phyloP scores from a whole-genome alignment of 768 basidiomycete genomes.

The Lactarius indigo region DNA sequence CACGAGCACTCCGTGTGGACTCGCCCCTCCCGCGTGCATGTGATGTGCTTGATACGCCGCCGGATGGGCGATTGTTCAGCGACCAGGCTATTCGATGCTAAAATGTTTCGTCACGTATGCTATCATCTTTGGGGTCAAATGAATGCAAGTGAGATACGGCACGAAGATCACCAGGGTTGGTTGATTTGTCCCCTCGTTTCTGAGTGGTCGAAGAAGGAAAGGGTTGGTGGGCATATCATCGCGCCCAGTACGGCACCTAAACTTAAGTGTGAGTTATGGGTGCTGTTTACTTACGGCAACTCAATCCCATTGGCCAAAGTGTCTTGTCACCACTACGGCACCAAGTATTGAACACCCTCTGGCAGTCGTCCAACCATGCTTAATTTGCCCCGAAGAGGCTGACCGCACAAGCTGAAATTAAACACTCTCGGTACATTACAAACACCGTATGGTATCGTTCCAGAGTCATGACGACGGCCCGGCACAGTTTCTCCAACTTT shows the following conservation, averaged over 20 bases:
- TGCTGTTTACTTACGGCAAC: background rate
- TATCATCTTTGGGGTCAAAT: background rate
- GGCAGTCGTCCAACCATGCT: background rate
- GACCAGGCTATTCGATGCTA: background rate
- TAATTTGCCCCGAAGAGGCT: background rate
- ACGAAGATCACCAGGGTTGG: background rate
- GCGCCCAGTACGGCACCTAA: background rate
- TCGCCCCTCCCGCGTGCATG: background rate
- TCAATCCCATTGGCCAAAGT: background rate
- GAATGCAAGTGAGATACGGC: background rate
- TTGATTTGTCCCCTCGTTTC: background rate
- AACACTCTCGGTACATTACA: background rate
- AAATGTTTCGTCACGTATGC: background rate
- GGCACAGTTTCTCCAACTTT: background rate
- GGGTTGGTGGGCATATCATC: background rate
- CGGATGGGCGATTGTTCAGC: background rate
- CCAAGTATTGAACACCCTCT: background rate
- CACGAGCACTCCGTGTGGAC: slow-evolving; percentile 5
- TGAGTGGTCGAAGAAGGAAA: background rate
- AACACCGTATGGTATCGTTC: background rate
- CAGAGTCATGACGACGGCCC: background rate
- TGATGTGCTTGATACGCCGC: background rate
- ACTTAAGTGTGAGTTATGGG: background rate
- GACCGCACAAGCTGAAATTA: background rate
- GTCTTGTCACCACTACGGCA: background rate